These are phyloP conservation scores for Dicorynia guianensis DNA, from an alignment of 306 rosid species.

Conservation along the genomic window DNA sequence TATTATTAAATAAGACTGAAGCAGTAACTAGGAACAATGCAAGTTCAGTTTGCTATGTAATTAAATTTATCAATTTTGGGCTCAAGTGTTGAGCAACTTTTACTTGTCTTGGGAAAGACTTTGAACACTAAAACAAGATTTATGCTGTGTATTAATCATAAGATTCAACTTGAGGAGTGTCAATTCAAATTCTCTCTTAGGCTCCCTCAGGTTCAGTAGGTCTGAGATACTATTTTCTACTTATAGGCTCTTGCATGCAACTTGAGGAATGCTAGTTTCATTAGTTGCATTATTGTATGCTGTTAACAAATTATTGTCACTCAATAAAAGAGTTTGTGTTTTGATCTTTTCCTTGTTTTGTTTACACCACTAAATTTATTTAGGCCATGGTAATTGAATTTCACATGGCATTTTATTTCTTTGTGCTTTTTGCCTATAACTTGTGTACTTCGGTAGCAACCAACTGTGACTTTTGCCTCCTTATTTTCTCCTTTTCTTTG, in stretches of 20 bases:
- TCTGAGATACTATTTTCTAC: constrained; percentile 2
- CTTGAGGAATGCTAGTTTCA: background rate
- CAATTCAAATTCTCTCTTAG: background rate
- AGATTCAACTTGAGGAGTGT: background rate
- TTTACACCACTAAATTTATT: background rate
- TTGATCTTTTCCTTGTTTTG: background rate
- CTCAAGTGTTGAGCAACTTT: background rate
- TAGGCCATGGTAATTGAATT: background rate
- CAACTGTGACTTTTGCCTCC: background rate
- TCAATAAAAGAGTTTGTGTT: background rate
- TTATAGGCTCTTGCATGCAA: background rate
- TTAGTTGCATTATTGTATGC: background rate
- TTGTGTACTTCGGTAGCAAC: background rate
- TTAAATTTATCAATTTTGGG: constrained; percentile 1
- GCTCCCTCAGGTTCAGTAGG: background rate
- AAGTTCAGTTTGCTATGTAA: background rate
- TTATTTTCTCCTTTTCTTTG: background rate
- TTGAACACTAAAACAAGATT: constrained; percentile 2
- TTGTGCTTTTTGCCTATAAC: background rate
- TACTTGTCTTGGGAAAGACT: background rate
- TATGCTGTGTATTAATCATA: background rate
- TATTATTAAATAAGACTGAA: background rate
- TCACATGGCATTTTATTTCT: constrained; percentile 5
- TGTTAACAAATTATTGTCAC: background rate
- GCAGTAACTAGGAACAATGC: constrained; percentile 11